Evolutionary conservation across 495 filamentous ascomycete genomes (phyloP), one percentile per base, ranked within the genome.

Genomic region (Tetracladium setigerum): DNA sequence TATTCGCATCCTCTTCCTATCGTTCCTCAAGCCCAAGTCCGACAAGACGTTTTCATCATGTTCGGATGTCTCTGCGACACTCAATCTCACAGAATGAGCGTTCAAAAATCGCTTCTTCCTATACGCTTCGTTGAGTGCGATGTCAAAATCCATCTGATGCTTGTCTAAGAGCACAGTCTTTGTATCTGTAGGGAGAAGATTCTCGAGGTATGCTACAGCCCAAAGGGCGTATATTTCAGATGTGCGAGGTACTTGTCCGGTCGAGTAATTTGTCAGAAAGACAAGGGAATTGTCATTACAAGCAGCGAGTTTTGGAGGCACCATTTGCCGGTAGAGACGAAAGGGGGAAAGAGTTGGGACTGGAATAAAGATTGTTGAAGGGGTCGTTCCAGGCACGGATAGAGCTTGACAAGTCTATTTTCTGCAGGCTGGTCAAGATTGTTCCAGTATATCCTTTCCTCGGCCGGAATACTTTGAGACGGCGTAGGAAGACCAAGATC

Each of bases 181-280:
- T 18, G 34, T 40, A 31, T 44, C 30, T 3, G 45, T 15, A 16
- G 44, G 45, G 7, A 60, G 35, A 11, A 55, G 27, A 8, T 47
- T 50, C 19, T 56, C 53, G 8, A 65, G 31, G 38, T 62, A 65
- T 5, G 62, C 57, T 8, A 56, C 46, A 4, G 33, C 54, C 62
- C 62, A 65, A 1, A 65, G 49, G 6, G 57, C 47, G 38, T 52
- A 45, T 12, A 61, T 36, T 41, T 66, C 60, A 3, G 56, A 53
- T 17, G 58, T 49, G 46, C 2, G 42, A 36, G 13, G 50, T 49
- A 13, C 41, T 31, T 11, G 41, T 34, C 4, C 49, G 58, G 38
- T 65, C 46, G 15, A 41, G 12, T 38, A 19, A n/a, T 37, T 31
- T 0, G 60, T 61, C 0, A 61, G 49, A 14, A 65, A 57, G 4